phyloP scores from a whole-genome alignment of 257 asterid species.

The Solanum megistacrolobum region DNA sequence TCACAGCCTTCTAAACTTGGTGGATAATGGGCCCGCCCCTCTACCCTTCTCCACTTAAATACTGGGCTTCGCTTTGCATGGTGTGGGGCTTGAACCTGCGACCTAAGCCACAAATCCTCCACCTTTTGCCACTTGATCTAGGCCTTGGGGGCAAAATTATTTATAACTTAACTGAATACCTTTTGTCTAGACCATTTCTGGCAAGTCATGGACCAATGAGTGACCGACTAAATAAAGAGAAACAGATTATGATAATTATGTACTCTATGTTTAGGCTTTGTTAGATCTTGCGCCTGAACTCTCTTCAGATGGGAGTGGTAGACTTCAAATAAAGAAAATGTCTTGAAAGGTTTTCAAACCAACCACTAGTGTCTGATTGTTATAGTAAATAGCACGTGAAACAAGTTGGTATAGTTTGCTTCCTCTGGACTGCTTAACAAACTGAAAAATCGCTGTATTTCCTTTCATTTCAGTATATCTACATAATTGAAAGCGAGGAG shows the following conservation, averaged over 20 bases:
- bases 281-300: not conserved
- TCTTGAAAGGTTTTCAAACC: not conserved
- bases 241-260: not conserved
- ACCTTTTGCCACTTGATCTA: too few relatives aligned
- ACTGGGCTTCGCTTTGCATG: too few relatives aligned
- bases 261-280: not conserved
- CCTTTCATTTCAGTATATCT: constrained; percentile 46
- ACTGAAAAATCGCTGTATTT: not conserved
- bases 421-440: not conserved
- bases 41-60: too few relatives aligned
- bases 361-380: not conserved
- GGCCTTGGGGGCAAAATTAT: not conserved
- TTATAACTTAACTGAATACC: not conserved
- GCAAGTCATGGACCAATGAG: not conserved
- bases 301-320: not conserved
- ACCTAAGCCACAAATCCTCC: too few relatives aligned
- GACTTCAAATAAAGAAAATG: not conserved
- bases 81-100: too few relatives aligned
- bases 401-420: not conserved
- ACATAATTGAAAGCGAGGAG: constrained; percentile 59
- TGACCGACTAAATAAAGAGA: not conserved
- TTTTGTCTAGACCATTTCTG: not conserved
- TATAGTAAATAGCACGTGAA: not conserved
- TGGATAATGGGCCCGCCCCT: too few relatives aligned
- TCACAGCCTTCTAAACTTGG: too few relatives aligned